These are phyloP conservation scores for Claviceps sorghi DNA, from an alignment of 2,329 filamentous ascomycete species.

Conservation along the genomic window DNA sequence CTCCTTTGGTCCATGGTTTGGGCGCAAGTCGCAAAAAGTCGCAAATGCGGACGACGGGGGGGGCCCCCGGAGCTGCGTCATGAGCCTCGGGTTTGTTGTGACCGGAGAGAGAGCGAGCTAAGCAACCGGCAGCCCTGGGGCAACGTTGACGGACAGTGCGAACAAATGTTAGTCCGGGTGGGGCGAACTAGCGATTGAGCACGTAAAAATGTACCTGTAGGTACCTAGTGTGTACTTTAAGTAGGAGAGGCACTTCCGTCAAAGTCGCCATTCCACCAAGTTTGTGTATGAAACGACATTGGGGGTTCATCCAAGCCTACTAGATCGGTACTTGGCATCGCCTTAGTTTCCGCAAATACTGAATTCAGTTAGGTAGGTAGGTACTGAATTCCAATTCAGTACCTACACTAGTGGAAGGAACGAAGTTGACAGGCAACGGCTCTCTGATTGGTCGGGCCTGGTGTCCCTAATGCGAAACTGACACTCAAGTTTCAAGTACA, in stretches of 20 bases:
- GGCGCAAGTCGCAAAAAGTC: background rate
- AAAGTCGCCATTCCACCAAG: background rate
- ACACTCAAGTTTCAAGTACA: background rate
- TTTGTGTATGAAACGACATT: background rate
- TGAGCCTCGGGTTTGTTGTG: slow-evolving; percentile 1
- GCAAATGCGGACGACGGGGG: background rate
- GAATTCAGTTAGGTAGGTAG: too few relatives aligned
- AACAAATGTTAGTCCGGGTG: background rate
- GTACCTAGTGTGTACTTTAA: too few relatives aligned
- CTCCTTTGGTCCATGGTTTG: background rate
- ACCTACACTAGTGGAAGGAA: background rate
- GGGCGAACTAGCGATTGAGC: background rate
- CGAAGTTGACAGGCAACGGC: background rate
- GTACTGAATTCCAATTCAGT: too few relatives aligned
- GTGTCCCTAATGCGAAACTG: background rate
- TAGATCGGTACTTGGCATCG: too few relatives aligned
- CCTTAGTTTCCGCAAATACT: background rate
- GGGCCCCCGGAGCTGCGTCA: slow-evolving; percentile 3
- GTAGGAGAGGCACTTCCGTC: background rate
- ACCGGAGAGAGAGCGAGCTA: background rate
- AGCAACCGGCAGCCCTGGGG: background rate
- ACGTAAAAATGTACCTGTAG: background rate
- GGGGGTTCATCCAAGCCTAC: background rate
- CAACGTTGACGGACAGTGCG: background rate
- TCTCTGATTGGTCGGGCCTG: background rate